These are phyloP conservation scores for Suillus variegatus DNA, from an alignment of 768 basidiomycete genomes.

Conservation along the genomic window DNA sequence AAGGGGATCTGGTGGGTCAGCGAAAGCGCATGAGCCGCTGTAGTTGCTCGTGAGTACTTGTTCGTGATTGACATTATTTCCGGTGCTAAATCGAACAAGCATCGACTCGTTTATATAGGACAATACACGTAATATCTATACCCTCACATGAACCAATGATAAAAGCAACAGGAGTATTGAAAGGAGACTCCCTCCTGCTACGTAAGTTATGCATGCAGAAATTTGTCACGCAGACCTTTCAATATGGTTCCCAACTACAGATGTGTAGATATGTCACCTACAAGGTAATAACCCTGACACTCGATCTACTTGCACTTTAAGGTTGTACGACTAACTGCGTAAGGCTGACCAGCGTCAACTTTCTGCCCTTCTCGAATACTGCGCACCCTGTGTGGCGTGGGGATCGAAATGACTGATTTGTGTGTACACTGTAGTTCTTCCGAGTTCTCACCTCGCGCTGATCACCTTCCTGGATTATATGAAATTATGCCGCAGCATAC, in stretches of 20 bases:
- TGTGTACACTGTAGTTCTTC: background rate
- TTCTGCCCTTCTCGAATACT: background rate
- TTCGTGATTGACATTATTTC: too few relatives aligned
- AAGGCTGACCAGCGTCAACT: background rate
- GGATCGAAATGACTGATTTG: background rate
- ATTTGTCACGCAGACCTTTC: background rate
- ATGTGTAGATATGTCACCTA: background rate
- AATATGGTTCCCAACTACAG: background rate
- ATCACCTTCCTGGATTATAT: background rate
- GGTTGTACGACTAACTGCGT: background rate
- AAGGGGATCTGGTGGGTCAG: constrained; percentile 47
- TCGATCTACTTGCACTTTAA: background rate
- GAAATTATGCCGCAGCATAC: background rate
- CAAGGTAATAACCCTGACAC: background rate
- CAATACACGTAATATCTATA: background rate
- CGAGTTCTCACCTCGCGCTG: background rate
- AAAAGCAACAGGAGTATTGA: background rate
- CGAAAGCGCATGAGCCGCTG: background rate
- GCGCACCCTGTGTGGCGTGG: background rate
- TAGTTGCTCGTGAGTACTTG: constrained; percentile 2
- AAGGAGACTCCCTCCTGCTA: background rate
- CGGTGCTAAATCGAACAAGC: background rate
- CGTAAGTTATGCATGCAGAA: background rate
- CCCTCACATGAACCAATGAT: background rate
- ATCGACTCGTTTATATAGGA: background rate